Conservation (phyloP, 208 protist genomes). For the Crithidia brevicula region DNA sequence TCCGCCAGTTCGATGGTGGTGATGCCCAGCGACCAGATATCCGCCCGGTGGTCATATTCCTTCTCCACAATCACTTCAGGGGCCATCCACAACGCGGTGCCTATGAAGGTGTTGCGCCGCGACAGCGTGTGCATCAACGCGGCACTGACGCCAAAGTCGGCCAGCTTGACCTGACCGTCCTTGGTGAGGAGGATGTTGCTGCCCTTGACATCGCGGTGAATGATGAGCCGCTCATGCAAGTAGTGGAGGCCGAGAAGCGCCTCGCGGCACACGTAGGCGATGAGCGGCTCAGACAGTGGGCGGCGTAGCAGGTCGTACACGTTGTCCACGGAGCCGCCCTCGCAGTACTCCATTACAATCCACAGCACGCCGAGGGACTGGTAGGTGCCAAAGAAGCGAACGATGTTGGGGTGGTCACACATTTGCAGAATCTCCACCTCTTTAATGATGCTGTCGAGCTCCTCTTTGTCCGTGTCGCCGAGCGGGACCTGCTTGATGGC, state of each 20-base stretch:
- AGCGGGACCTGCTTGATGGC: constrained; percentile 92
- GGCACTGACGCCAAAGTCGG: constrained; percentile 92
- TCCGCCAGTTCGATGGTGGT: constrained; percentile 97
- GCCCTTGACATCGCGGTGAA: constrained; percentile 96
- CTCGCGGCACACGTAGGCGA: constrained; percentile 88
- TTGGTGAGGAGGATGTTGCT: constrained; percentile 93
- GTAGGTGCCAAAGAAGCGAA: constrained; percentile 90
- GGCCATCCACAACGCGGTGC: constrained; percentile 94
- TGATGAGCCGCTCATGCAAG: constrained; percentile 81
- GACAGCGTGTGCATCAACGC: constrained; percentile 84
- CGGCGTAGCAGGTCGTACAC: constrained; percentile 83
- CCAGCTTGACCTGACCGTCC: constrained; percentile 92
- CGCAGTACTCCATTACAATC: constrained; percentile 95
- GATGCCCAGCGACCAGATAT: constrained; percentile 97
- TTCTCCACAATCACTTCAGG: constrained; percentile 90
- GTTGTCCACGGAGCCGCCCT: constrained; percentile 89
- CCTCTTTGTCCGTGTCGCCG: constrained; percentile 66
- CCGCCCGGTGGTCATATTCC: constrained; percentile 93
- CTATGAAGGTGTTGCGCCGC: constrained; percentile 90
- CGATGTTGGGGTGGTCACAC: constrained; percentile 89
- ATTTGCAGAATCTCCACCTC: constrained; percentile 90
- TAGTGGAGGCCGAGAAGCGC: constrained; percentile 89
- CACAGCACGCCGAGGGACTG: constrained; percentile 83
- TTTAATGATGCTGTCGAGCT: constrained; percentile 74
- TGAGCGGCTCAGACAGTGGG: constrained; percentile 80